Percentiles rank a stretch among this genome's conserved stretches.
Conservation (phyloP, 1,284 basidiomycete species). For the Neonothopanus nambi region DNA sequence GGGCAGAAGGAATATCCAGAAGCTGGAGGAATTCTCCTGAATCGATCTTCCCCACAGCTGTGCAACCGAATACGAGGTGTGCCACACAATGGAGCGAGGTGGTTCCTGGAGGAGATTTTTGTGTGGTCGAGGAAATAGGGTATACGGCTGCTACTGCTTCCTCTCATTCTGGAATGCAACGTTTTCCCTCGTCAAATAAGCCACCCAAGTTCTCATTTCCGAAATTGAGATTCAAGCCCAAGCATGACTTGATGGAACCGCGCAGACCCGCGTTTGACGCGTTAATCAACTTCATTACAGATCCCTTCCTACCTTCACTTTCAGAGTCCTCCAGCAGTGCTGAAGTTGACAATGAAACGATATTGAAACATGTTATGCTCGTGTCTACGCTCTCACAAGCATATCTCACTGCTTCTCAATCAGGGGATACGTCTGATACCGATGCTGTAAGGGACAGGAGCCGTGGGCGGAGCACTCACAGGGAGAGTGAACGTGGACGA, state of each 20-base stretch:
- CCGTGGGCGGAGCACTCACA: too few species aligned
- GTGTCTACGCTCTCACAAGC: too few species aligned
- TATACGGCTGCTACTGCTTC: background rate
- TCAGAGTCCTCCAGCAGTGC: too few species aligned
- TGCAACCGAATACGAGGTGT: too few species aligned
- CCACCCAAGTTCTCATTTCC: too few species aligned
- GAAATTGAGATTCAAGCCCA: too few species aligned
- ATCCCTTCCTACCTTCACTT: background rate
- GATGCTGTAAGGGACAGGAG: too few species aligned
- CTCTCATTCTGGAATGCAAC: background rate
- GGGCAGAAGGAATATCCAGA: background rate
- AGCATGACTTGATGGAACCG: background rate
- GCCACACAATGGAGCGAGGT: background rate
- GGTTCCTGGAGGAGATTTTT: conserved; percentile 5
- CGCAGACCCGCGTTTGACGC: conserved; percentile 3
- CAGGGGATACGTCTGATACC: too few species aligned
- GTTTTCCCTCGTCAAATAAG: background rate
- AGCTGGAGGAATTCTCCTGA: conserved; percentile 2
- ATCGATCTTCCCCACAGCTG: background rate
- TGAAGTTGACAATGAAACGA: too few species aligned
- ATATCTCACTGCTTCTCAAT: too few species aligned
- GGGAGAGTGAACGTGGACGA: too few species aligned
- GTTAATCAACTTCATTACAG: background rate
- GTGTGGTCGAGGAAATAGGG: conserved; percentile 7
- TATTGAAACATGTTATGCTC: too few species aligned